These are phyloP conservation scores for Nannochloropsis salina DNA, from an alignment of 108 stramenopile species.

Conservation along the genomic window DNA sequence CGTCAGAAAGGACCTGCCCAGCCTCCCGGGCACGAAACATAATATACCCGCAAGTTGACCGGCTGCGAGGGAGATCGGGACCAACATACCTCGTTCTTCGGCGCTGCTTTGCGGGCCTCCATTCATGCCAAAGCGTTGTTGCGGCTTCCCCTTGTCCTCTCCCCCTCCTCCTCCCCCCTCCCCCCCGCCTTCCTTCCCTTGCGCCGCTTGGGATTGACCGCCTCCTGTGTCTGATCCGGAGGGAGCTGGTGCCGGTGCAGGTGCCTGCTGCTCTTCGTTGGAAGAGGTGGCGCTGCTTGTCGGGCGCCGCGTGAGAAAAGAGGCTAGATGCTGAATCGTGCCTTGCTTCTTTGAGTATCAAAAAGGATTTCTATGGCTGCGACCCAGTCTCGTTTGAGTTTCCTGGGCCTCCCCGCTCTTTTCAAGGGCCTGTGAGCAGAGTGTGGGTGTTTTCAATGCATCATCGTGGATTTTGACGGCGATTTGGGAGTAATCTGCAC, in stretches of 20 bases:
- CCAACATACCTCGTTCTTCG: not conserved
- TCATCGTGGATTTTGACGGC: too few relatives aligned
- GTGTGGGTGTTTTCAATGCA: too few relatives aligned
- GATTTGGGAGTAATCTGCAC: too few relatives aligned
- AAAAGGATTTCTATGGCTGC: too few relatives aligned
- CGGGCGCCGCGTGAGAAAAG: not conserved
- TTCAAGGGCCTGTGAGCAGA: too few relatives aligned
- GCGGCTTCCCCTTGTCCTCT: not conserved
- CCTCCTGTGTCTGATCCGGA: not conserved
- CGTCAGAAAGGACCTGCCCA: too few relatives aligned
- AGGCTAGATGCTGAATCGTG: not conserved
- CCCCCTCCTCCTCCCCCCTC: not conserved
- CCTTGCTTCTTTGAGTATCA: not conserved
- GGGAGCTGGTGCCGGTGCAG: not conserved
- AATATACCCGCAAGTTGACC: too few relatives aligned
- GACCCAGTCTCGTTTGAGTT: too few relatives aligned
- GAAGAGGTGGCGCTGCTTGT: not conserved
- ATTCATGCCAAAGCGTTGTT: conserved; percentile 2
- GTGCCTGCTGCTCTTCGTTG: not conserved
- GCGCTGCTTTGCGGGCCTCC: not conserved
- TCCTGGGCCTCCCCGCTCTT: too few relatives aligned
- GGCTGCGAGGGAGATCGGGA: not conserved
- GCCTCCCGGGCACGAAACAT: too few relatives aligned
- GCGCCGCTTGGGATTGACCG: not conserved
- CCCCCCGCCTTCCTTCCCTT: not conserved